Conservation (phyloP, 495 filamentous ascomycete species). For the Stereocaulon alpinum region DNA sequence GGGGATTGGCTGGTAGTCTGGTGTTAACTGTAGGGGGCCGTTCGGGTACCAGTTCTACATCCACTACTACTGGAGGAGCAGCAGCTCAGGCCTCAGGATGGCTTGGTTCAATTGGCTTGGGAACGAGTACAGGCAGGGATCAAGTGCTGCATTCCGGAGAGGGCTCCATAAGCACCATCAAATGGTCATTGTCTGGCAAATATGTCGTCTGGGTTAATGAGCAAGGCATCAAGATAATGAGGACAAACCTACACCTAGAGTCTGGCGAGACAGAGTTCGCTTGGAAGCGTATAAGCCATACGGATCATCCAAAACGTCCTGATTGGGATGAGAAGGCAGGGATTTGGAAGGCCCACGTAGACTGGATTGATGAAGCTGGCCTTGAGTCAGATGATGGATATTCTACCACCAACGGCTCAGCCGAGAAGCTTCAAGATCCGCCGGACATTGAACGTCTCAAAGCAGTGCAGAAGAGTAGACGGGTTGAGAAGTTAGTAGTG, state of each 20-base stretch:
- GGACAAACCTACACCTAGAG: conserved; percentile 74
- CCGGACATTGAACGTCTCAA: conserved; percentile 21
- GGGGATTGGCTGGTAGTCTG: conserved; percentile 79
- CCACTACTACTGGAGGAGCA: conserved; percentile 68
- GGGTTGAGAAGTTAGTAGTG: conserved; percentile 70
- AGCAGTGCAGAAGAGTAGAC: conserved; percentile 24
- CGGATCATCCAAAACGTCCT: conserved; percentile 66
- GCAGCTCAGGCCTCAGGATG: conserved; percentile 81
- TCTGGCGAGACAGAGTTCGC: conserved; percentile 65
- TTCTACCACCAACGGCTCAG: conserved; percentile 22
- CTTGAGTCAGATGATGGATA: conserved; percentile 54
- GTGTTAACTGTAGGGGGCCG: conserved; percentile 79
- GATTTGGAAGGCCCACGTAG: conserved; percentile 81
- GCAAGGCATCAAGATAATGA: conserved; percentile 94
- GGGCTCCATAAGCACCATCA: conserved; percentile 78
- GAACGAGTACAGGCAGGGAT: conserved; percentile 70
- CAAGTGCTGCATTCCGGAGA: conserved; percentile 85
- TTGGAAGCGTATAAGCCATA: conserved; percentile 94
- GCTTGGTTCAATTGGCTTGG: conserved; percentile 76
- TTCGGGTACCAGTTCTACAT: conserved; percentile 63
- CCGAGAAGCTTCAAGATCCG: conserved; percentile 30
- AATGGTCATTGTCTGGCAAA: conserved; percentile 84
- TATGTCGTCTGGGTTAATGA: conserved; percentile 94
- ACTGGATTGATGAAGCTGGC: conserved; percentile 81
- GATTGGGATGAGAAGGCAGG: conserved; percentile 90